phyloP scores from a whole-genome alignment of 2,329 filamentous ascomycete species.

The Aspergillus candidus region DNA sequence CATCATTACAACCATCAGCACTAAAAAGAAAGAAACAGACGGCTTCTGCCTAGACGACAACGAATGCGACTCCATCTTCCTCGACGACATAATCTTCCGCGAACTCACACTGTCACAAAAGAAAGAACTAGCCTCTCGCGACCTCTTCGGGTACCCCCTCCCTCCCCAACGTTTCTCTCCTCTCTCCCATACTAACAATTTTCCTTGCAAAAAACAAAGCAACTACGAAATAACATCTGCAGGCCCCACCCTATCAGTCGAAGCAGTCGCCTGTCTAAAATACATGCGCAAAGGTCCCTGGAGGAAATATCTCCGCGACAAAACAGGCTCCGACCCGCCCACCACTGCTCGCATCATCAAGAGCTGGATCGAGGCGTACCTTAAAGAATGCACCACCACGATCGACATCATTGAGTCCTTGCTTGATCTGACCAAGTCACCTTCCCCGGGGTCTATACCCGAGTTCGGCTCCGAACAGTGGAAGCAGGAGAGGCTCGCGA shows the following conservation, averaged over 20 bases:
- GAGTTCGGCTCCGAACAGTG: background rate
- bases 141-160: conserved; percentile 22
- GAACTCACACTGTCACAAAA: conserved; percentile 17
- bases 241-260: conserved; percentile 22
- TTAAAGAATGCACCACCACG: conserved; percentile 19
- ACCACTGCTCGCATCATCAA: conserved; percentile 21
- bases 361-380: conserved; percentile 23
- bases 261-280: conserved; percentile 27
- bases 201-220: conserved; percentile 9
- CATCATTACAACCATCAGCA: background rate
- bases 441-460: background rate
- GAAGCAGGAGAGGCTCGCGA: conserved; percentile 12
- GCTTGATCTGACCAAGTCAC: background rate
- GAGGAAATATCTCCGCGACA: conserved; percentile 21
- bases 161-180: background rate
- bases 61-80: conserved; percentile 26
- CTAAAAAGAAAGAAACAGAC: conserved; percentile 20
- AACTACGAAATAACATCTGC: conserved; percentile 27
- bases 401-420: conserved; percentile 8
- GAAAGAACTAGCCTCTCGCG: conserved; percentile 17
- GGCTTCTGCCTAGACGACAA: conserved; percentile 33
- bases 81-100: conserved; percentile 31
- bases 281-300: conserved; percentile 26
- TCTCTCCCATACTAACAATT: background rate
- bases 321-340: conserved; percentile 12